Percentiles rank a stretch among this genome's conserved stretches.
These are phyloP conservation scores for Scenedesmus sp. DNA, from an alignment of 163 green algal genomes.

Conservation along the genomic window DNA sequence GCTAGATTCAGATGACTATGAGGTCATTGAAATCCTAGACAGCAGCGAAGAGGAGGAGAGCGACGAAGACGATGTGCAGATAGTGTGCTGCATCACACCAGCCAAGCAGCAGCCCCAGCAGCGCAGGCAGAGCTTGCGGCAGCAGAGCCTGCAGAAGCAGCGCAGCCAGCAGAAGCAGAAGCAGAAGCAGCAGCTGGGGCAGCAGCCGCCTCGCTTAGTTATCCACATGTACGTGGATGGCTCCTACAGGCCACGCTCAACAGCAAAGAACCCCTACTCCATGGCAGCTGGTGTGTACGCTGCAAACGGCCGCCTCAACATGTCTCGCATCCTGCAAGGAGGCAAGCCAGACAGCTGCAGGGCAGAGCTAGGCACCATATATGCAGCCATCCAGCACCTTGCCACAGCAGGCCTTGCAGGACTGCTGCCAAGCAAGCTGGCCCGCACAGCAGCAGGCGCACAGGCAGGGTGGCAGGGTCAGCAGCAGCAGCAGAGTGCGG, in stretches of 20 bases:
- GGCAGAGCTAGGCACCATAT: constrained; percentile 27
- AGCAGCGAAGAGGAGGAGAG: background rate
- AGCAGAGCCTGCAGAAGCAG: constrained; percentile 13
- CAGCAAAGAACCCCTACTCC: background rate
- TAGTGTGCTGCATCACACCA: background rate
- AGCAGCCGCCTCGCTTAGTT: background rate
- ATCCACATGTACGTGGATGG: constrained; percentile 27
- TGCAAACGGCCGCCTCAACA: background rate
- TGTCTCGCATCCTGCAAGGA: constrained; percentile 23
- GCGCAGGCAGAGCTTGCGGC: background rate
- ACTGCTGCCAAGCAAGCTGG: background rate
- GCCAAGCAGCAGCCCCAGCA: background rate
- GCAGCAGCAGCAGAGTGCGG: constrained; percentile 1
- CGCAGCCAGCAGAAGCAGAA: background rate
- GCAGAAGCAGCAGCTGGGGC: background rate
- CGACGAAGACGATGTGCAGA: constrained; percentile 13
- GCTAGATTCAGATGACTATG: background rate
- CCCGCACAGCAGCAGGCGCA: constrained; percentile 3
- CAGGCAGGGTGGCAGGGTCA: background rate
- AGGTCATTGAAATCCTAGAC: background rate
- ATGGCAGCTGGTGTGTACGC: constrained; percentile 24
- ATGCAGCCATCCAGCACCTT: constrained; percentile 18
- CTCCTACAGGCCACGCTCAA: background rate
- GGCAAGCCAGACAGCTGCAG: constrained; percentile 31
- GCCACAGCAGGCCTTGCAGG: constrained; percentile 22